phyloP scores from a whole-genome alignment of 2,329 filamentous ascomycete species.

The Allantophomopsis lycopodina region DNA sequence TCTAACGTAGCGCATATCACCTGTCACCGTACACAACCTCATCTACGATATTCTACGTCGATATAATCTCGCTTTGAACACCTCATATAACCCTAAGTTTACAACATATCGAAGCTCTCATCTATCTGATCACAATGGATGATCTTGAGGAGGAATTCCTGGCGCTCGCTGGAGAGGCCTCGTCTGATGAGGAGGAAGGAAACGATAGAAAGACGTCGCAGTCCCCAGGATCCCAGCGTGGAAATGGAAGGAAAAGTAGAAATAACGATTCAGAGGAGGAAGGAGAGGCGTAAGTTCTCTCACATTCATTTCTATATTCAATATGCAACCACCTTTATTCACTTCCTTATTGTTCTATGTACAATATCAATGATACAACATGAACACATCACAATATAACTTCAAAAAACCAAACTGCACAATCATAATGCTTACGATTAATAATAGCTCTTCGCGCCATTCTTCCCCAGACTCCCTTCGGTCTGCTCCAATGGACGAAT shows the following conservation, averaged over 20 bases:
- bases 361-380: too few relatives aligned
- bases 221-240: slow-evolving; percentile 22
- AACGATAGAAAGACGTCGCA: slow-evolving; percentile 21
- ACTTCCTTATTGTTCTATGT: too few relatives aligned
- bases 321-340: slow-evolving; percentile 1
- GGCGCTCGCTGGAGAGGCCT: slow-evolving; percentile 72
- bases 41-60: too few relatives aligned
- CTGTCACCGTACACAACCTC: not conserved
- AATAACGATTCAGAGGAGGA: slow-evolving; percentile 60
- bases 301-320: slow-evolving; percentile 1
- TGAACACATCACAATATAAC: too few relatives aligned
- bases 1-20: too few relatives aligned
- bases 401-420: too few relatives aligned
- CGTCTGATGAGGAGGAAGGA: slow-evolving; percentile 44
- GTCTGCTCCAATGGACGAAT: slow-evolving; percentile 84
- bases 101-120: not conserved
- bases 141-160: slow-evolving; percentile 90
- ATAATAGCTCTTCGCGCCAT: slow-evolving; percentile 50
- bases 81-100: not conserved
- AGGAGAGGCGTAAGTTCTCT: slow-evolving; percentile 62
- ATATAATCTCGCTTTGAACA: slow-evolving; percentile 1
- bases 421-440: not conserved
- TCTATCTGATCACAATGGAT: slow-evolving; percentile 44
- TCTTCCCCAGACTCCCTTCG: slow-evolving; percentile 61
- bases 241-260: slow-evolving; percentile 22